These are phyloP conservation scores for Nemophila menziesii DNA, from an alignment of 257 asterid species.

Conservation along the genomic window DNA sequence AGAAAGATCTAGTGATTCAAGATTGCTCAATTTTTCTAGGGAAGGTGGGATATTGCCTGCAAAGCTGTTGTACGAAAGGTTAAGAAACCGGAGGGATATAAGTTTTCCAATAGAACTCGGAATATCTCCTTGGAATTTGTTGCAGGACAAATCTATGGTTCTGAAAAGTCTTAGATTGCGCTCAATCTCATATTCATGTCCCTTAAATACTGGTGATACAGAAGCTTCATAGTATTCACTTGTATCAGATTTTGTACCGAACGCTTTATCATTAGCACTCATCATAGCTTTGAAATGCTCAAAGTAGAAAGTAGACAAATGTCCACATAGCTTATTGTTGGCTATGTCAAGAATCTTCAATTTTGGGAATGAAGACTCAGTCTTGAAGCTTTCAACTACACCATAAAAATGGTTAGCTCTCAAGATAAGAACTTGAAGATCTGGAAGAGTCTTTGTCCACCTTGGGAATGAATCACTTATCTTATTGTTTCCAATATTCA, in stretches of 20 bases:
- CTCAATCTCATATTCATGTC: background rate
- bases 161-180: slow-evolving; percentile 1
- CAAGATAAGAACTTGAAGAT: slow-evolving; percentile 17
- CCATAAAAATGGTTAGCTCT: slow-evolving; percentile 12
- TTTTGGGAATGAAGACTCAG: background rate
- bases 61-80: slow-evolving; percentile 14
- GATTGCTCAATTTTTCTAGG: slow-evolving; percentile 8
- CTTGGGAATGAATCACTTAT: slow-evolving; percentile 18
- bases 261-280: background rate
- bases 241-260: background rate
- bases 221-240: slow-evolving; percentile 1
- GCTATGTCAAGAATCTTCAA: slow-evolving; percentile 13
- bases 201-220: background rate
- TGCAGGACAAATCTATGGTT: slow-evolving; percentile 14
- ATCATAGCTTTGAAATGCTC: slow-evolving; percentile 12
- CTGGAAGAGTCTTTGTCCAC: slow-evolving; percentile 15
- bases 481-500: slow-evolving; percentile 15
- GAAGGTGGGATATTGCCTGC: slow-evolving; percentile 15
- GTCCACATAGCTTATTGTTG: slow-evolving; percentile 8
- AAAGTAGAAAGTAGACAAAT: slow-evolving; percentile 1
- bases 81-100: slow-evolving; percentile 3
- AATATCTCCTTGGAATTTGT: slow-evolving; percentile 10
- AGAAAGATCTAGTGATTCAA: slow-evolving; percentile 17
- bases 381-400: background rate
- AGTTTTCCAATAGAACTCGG: slow-evolving; percentile 7